Percentiles rank a stretch among this genome's conserved stretches.
These are phyloP conservation scores for Calophaca sinica DNA, from an alignment of 306 rosid species.

Conservation along the genomic window DNA sequence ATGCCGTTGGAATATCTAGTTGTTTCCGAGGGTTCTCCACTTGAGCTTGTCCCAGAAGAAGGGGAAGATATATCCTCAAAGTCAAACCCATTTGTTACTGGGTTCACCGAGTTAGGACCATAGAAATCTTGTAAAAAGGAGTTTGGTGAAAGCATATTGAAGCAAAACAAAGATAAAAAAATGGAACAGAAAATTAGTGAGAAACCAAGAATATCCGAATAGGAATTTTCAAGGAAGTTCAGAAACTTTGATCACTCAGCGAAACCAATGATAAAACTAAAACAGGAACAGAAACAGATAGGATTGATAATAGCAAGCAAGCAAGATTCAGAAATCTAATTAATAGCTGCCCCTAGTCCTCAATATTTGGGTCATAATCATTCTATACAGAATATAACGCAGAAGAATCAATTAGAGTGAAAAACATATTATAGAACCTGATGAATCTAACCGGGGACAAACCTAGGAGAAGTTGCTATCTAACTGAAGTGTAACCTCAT, in stretches of 20 bases:
- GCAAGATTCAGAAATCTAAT: slow-evolving; percentile 42
- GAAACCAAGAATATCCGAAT: background rate
- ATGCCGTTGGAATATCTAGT: slow-evolving; percentile 53
- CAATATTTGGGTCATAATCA: background rate
- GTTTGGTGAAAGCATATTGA: slow-evolving; percentile 49
- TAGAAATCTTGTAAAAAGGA: slow-evolving; percentile 49
- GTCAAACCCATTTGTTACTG: slow-evolving; percentile 37
- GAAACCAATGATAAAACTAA: too few species aligned
- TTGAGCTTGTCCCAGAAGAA: slow-evolving; percentile 51
- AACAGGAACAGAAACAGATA: background rate
- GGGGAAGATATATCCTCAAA: slow-evolving; percentile 45
- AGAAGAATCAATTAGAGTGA: slow-evolving; percentile 8
- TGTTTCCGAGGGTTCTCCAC: slow-evolving; percentile 47
- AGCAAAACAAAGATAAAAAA: slow-evolving; percentile 11
- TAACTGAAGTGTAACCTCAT: slow-evolving; percentile 12
- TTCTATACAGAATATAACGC: background rate
- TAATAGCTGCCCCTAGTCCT: background rate
- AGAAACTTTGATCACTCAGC: slow-evolving; percentile 7
- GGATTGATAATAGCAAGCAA: background rate
- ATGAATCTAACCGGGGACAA: slow-evolving; percentile 3
- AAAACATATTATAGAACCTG: background rate
- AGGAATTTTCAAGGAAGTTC: background rate
- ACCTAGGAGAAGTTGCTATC: slow-evolving; percentile 3
- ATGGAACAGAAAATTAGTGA: background rate
- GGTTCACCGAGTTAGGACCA: slow-evolving; percentile 40